Conservation (phyloP, 345 rosid species). For the Erysimum cheiranthoides region DNA sequence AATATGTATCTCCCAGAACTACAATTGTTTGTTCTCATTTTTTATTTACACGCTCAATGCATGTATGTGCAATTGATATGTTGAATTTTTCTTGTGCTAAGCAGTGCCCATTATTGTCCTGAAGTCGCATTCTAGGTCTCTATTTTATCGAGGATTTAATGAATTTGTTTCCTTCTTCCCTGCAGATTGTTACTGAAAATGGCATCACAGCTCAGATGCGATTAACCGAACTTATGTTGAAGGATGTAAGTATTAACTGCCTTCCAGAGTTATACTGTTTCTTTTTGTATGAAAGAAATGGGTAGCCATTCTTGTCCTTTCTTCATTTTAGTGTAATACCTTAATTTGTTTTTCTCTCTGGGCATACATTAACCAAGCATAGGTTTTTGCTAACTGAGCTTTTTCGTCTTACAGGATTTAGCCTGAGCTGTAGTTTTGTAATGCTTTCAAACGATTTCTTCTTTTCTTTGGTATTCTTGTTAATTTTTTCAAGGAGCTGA, state of each 20-base stretch:
- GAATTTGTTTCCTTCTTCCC: conserved; percentile 23
- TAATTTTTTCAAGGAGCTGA: conserved; percentile 1
- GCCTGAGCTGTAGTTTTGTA: conserved; percentile 3
- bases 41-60: not conserved
- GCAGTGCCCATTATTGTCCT: not conserved
- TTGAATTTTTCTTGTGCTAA: conserved; percentile 20
- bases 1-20: conserved; percentile 15
- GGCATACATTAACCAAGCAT: conserved; percentile 1
- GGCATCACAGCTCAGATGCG: conserved; percentile 76
- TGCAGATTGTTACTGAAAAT: conserved; percentile 68
- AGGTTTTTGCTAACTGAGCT: conserved; percentile 19
- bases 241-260: conserved; percentile 66
- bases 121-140: not conserved
- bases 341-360: not conserved
- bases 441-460: not conserved
- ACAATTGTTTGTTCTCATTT: conserved; percentile 16
- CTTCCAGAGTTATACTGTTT: conserved; percentile 25
- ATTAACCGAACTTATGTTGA: conserved; percentile 65
- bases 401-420: not conserved
- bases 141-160: conserved; percentile 5
- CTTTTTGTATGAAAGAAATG: conserved; percentile 6
- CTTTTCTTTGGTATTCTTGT: not conserved
- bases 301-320: conserved; percentile 14
- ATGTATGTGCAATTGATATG: not conserved
- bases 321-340: conserved; percentile 10